These are phyloP conservation scores for Malassezia dermatis DNA, from an alignment of 1,284 basidiomycete species.

Conservation along the genomic window DNA sequence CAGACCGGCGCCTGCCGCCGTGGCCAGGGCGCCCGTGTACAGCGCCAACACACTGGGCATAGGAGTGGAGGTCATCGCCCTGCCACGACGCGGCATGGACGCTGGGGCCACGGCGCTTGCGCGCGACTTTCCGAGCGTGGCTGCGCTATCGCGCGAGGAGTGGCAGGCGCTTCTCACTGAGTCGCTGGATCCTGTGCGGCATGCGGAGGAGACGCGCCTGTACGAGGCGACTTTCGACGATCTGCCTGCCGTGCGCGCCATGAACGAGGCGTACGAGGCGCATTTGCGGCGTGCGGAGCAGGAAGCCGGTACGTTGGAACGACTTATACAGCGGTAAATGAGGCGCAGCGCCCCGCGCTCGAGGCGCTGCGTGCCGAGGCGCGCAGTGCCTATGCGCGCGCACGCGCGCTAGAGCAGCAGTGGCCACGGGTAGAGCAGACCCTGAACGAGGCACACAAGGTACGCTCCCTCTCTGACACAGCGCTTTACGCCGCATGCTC, in stretches of 20 bases:
- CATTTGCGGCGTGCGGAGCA: conserved; percentile 25
- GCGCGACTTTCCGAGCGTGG: conserved; percentile 24
- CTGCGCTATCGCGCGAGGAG: conserved; percentile 25
- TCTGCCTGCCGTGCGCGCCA: conserved; percentile 21
- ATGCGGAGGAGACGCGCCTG: conserved; percentile 13
- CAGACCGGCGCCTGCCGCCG: not conserved
- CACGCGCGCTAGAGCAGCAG: conserved; percentile 22
- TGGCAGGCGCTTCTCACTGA: conserved; percentile 24
- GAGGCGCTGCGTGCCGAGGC: conserved; percentile 31
- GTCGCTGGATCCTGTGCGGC: not conserved
- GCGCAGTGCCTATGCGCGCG: conserved; percentile 27
- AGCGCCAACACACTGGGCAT: not conserved
- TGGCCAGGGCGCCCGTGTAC: conserved; percentile 1
- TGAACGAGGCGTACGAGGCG: conserved; percentile 22
- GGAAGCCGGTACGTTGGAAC: conserved; percentile 21
- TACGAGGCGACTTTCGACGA: conserved; percentile 33
- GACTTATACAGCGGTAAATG: conserved; percentile 16
- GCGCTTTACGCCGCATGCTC: conserved; percentile 30
- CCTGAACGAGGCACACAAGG: conserved; percentile 29
- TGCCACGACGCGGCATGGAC: not conserved
- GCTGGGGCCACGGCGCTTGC: conserved; percentile 7
- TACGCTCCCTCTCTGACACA: conserved; percentile 4
- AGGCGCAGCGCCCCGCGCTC: conserved; percentile 25
- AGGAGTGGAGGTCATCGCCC: not conserved
- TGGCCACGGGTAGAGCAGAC: conserved; percentile 22